phyloP scores from a whole-genome alignment of 257 asterid species.

The Forsythia viridissima region DNA sequence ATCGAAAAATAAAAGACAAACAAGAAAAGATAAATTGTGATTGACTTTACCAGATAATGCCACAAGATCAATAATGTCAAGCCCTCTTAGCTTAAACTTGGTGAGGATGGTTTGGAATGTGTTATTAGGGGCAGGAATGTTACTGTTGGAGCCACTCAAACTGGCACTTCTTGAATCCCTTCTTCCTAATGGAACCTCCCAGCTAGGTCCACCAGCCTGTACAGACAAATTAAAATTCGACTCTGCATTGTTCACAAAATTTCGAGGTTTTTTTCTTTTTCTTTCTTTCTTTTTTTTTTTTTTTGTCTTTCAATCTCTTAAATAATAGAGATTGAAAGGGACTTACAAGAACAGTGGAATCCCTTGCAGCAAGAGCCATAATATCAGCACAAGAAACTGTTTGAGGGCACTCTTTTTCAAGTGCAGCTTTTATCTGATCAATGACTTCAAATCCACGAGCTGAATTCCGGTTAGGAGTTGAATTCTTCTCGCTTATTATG shows the following conservation, averaged over 20 bases:
- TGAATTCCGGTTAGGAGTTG: conserved; percentile 79
- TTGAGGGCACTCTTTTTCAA: conserved; percentile 75
- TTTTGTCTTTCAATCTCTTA: not conserved
- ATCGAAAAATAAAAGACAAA: not conserved
- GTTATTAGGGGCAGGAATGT: conserved; percentile 94
- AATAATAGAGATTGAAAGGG: not conserved
- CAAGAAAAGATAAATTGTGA: not conserved
- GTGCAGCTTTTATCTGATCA: conserved; percentile 79
- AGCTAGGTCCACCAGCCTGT: conserved; percentile 79
- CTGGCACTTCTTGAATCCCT: conserved; percentile 85
- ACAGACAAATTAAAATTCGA: not conserved
- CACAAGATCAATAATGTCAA: conserved; percentile 77
- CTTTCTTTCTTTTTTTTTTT: not conserved
- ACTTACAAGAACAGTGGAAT: conserved; percentile 74
- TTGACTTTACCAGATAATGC: conserved; percentile 68
- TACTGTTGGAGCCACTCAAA: conserved; percentile 81
- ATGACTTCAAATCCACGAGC: conserved; percentile 86
- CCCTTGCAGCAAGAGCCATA: conserved; percentile 83
- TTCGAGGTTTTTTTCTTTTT: no score
- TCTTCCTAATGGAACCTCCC: conserved; percentile 90
- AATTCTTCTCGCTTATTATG: conserved; percentile 61
- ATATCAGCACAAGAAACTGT: conserved; percentile 93
- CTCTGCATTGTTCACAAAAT: not conserved
- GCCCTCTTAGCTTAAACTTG: conserved; percentile 71
- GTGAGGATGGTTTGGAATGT: conserved; percentile 88